Percentiles rank a stretch among this genome's conserved stretches.
phyloP scores from a whole-genome alignment of 495 filamentous ascomycete genomes.

The Neurospora sp. region DNA sequence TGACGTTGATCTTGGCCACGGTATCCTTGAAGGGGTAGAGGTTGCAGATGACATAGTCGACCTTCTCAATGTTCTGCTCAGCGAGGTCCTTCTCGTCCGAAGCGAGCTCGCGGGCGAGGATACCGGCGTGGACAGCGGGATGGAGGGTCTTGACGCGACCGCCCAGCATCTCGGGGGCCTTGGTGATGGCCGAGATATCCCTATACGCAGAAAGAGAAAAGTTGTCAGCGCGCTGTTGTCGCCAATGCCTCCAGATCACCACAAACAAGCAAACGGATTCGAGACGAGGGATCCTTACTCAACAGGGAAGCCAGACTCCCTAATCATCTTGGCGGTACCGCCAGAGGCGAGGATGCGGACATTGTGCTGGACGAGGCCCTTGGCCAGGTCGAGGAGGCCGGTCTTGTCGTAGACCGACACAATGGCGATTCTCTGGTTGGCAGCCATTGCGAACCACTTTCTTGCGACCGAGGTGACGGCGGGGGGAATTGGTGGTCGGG shows the following conservation, averaged over 20 bases:
- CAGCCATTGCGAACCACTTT: conserved; percentile 22
- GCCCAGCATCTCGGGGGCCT: conserved; percentile 95
- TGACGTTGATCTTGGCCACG: conserved; percentile 91
- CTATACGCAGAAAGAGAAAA: conserved; percentile 29
- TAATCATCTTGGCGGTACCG: conserved; percentile 87
- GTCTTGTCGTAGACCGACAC: conserved; percentile 99
- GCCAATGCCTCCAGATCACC: neutral
- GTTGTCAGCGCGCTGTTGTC: neutral
- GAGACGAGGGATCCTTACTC: conserved; percentile 48
- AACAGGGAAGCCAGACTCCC: conserved; percentile 87
- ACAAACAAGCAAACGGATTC: neutral
- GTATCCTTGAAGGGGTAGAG: conserved; percentile 98
- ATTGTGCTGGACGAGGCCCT: conserved; percentile 82
- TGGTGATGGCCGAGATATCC: conserved; percentile 93
- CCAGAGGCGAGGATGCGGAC: conserved; percentile 89
- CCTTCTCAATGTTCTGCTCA: conserved; percentile 92
- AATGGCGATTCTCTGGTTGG: conserved; percentile 56
- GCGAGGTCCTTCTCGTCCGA: conserved; percentile 94
- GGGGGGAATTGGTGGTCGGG: neutral
- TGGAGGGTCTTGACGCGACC: conserved; percentile 96
- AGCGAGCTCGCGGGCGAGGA: conserved; percentile 83
- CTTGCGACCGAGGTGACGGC: conserved; percentile 2
- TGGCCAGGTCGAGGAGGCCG: conserved; percentile 88
- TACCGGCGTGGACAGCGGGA: conserved; percentile 85
- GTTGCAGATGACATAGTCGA: conserved; percentile 98